A percentile compares a stretch with the other conserved stretches of the same genome.
These are phyloP conservation scores for Escallonia herrerae DNA, from an alignment of 129 eudicot species.

Conservation along the genomic window DNA sequence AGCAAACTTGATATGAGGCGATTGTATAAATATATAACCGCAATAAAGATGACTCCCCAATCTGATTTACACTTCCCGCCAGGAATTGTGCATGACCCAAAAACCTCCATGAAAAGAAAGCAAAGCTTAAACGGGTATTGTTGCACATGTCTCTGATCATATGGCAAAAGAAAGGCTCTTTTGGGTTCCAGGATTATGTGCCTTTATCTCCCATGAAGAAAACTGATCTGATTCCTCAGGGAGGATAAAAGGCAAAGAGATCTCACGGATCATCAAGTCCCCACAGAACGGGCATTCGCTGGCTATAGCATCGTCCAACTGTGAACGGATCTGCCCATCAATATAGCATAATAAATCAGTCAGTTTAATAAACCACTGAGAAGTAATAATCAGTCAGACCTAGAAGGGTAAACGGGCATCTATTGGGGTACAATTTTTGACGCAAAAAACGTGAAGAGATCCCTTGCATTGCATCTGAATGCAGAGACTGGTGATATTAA, in stretches of 20 bases:
- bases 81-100: background rate
- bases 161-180: conserved; percentile 51
- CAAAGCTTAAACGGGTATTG: conserved; percentile 1
- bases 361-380: background rate
- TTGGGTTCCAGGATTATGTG: conserved; percentile 33
- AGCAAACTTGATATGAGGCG: too few relatives aligned
- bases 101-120: background rate
- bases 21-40: too few relatives aligned
- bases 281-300: conserved; percentile 98
- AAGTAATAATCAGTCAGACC: too few relatives aligned
- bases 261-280: conserved; percentile 87
- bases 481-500: background rate
- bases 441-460: too few relatives aligned
- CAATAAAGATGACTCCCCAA: too few relatives aligned
- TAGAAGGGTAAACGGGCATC: too few relatives aligned
- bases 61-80: too few relatives aligned
- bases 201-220: conserved; percentile 76
- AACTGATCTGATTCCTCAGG: conserved; percentile 60
- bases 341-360: background rate
- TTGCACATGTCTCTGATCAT: conserved; percentile 15
- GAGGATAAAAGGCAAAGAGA: conserved; percentile 70
- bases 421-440: too few relatives aligned
- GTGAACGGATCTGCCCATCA: conserved; percentile 66
- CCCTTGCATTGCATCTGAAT: background rate
- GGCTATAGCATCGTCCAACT: conserved; percentile 87